Conservation (phyloP, 768 basidiomycete species). For the Tylopilus intermedius region DNA sequence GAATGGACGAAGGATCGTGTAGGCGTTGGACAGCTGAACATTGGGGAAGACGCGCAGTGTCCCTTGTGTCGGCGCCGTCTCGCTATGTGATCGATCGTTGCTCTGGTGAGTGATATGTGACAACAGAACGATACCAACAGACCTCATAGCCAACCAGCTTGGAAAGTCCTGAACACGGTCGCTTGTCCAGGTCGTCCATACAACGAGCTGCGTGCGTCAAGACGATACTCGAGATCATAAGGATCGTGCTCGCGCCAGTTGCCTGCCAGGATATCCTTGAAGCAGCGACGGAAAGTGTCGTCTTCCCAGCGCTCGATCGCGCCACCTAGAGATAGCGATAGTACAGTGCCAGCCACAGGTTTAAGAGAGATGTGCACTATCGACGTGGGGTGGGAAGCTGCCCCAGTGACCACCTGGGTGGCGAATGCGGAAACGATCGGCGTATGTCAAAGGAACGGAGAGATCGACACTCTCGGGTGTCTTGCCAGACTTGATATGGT, state of each 20-base stretch:
- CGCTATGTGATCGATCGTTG: constrained; percentile 30
- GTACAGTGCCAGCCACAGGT: constrained; percentile 20
- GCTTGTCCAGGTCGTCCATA: constrained; percentile 55
- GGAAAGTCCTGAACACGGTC: constrained; percentile 58
- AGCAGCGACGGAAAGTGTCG: constrained; percentile 51
- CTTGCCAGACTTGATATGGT: constrained; percentile 39
- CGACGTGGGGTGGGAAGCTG: constrained; percentile 49
- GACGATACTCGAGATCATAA: constrained; percentile 54
- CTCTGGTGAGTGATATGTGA: background rate
- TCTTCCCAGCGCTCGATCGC: constrained; percentile 76
- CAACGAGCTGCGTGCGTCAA: constrained; percentile 59
- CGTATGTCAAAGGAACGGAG: constrained; percentile 59
- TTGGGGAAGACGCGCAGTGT: constrained; percentile 69
- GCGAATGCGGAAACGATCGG: constrained; percentile 70
- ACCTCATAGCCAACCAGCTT: constrained; percentile 69
- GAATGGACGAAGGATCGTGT: constrained; percentile 72
- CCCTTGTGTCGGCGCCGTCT: constrained; percentile 66
- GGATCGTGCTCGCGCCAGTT: constrained; percentile 64
- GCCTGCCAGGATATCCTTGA: constrained; percentile 55
- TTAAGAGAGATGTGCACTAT: too few species aligned
- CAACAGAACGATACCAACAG: constrained; percentile 3
- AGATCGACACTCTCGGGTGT: constrained; percentile 53
- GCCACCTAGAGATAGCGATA: constrained; percentile 47
- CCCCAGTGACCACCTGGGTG: constrained; percentile 59
- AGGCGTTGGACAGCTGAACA: constrained; percentile 64